Conservation (phyloP, 345 rosid species). For the Zanthoxylum bungeanum region DNA sequence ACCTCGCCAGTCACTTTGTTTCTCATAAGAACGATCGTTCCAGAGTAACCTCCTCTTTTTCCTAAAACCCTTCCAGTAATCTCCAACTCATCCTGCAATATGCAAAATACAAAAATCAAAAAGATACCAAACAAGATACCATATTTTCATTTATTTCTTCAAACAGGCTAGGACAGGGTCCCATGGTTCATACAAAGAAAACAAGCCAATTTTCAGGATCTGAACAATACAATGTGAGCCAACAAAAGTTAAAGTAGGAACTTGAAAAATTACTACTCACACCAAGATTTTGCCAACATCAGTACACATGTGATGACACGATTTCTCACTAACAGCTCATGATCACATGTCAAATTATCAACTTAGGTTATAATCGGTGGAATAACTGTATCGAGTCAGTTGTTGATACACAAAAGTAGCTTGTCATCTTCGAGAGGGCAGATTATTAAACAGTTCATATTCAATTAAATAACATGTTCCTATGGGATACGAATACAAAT, state of each 20-base stretch:
- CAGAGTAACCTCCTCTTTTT: conserved; percentile 62
- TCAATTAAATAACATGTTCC: not conserved
- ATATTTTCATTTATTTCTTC: not conserved
- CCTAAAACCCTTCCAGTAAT: conserved; percentile 70
- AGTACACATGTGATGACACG: not conserved
- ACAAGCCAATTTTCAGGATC: not conserved
- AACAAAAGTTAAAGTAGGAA: not conserved
- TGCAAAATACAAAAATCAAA: not conserved
- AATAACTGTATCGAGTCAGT: not conserved
- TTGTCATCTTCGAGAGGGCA: too few species aligned
- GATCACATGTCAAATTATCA: not conserved
- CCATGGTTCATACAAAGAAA: not conserved
- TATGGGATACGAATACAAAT: not conserved
- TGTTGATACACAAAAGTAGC: not conserved
- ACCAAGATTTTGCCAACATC: too few species aligned
- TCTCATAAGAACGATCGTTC: conserved; percentile 60
- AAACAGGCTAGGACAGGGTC: not conserved
- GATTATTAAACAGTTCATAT: not conserved
- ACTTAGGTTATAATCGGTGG: too few species aligned
- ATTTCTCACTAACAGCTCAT: not conserved
- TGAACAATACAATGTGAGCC: not conserved
- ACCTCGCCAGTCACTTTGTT: conserved; percentile 74
- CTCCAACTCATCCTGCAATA: conserved; percentile 78
- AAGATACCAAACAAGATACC: not conserved
- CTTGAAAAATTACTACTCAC: too few species aligned